Evolutionary conservation across 1,284 basidiomycete species (phyloP).

Genomic region (Ustilago cynodontis): DNA sequence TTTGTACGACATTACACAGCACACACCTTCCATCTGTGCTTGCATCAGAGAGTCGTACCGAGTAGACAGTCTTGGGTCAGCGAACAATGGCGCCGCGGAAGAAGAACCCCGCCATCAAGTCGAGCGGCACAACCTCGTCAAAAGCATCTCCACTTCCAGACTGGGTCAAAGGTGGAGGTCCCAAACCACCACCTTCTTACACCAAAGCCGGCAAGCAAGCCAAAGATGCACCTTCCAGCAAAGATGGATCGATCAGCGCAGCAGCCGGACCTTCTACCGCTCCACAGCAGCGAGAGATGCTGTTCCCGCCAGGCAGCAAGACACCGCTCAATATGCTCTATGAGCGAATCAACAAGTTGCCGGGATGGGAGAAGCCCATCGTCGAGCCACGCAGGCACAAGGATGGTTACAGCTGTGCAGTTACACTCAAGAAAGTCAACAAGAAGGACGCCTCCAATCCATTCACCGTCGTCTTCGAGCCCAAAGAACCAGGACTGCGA

Average conservation of each 20-base stretch:
- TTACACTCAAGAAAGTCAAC: conserved; percentile 67
- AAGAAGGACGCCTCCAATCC: conserved; percentile 66
- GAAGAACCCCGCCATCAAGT: conserved; percentile 67
- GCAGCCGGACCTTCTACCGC: conserved; percentile 12
- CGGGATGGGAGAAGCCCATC: conserved; percentile 66
- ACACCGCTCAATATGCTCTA: conserved; percentile 69
- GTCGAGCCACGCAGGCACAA: conserved; percentile 59
- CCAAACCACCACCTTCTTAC: conserved; percentile 59
- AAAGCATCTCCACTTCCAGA: conserved; percentile 68
- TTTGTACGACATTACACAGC: neutral
- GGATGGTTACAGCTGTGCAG: conserved; percentile 57
- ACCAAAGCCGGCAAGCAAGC: conserved; percentile 48
- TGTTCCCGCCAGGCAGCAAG: conserved; percentile 69
- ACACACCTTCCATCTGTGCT: neutral
- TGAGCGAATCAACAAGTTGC: conserved; percentile 66
- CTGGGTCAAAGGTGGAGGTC: conserved; percentile 67
- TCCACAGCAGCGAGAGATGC: conserved; percentile 38
- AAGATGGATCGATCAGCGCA: conserved; percentile 5
- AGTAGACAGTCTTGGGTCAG: neutral
- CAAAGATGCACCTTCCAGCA: conserved; percentile 12
- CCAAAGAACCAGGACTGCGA: conserved; percentile 61
- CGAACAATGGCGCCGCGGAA: conserved; percentile 62
- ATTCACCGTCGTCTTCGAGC: conserved; percentile 62
- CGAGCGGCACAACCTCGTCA: conserved; percentile 65
- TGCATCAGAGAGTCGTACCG: neutral